Evolutionary conservation across 257 asterid genomes (phyloP).

Genomic region (Capsicum pubescens): DNA sequence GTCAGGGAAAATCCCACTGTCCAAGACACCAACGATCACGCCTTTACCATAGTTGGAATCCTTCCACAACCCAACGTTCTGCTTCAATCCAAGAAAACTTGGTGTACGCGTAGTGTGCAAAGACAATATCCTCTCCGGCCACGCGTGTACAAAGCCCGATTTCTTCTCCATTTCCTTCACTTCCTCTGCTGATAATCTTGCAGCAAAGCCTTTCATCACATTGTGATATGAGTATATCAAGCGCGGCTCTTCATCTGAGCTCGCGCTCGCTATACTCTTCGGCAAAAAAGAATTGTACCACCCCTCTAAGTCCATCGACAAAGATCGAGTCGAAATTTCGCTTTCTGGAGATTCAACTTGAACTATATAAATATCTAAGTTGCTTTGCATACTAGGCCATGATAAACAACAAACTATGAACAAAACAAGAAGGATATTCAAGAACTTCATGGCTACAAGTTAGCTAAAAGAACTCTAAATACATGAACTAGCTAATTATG

Average conservation of each 20-base stretch:
- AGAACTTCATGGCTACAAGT: conserved; percentile 1
- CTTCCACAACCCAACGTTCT: conserved; percentile 52
- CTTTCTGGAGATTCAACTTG: conserved; percentile 41
- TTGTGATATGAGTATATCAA: conserved; percentile 44
- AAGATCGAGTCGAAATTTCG: conserved; percentile 20
- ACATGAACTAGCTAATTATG: neutral
- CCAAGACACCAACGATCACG: conserved; percentile 55
- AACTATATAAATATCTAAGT: conserved; percentile 49
- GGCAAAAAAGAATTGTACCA: conserved; percentile 55
- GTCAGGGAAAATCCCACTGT: conserved; percentile 46
- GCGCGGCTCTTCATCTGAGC: conserved; percentile 12
- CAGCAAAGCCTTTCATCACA: conserved; percentile 57
- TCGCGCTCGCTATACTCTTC: neutral
- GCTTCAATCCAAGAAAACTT: conserved; percentile 51
- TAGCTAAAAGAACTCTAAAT: neutral
- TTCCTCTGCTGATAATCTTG: conserved; percentile 46
- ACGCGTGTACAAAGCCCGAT: conserved; percentile 41
- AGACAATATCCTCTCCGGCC: conserved; percentile 38
- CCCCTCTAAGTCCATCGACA: conserved; percentile 30
- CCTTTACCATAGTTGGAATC: conserved; percentile 58
- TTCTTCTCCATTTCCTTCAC: conserved; percentile 43
- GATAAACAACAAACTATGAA: neutral
- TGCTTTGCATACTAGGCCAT: neutral
- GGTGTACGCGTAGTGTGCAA: conserved; percentile 56
- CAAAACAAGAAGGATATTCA: conserved; percentile 15